Evolutionary conservation across 768 basidiomycete species (phyloP).

Genomic region (Leccinum fibrillosum): DNA sequence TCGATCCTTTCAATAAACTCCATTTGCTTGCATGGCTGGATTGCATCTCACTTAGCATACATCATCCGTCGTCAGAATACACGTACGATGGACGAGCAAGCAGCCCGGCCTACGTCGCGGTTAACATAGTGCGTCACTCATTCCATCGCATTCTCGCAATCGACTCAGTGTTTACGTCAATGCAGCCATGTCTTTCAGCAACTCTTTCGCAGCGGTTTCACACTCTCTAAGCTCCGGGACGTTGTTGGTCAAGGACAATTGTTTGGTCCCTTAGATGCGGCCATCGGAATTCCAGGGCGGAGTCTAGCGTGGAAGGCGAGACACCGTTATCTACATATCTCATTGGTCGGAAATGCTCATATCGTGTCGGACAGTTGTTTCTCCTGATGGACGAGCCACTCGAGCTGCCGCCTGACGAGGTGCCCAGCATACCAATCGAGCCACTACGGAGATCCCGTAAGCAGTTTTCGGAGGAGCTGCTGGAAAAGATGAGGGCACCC

Average conservation of each 20-base stretch:
- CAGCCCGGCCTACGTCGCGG: conserved; percentile 21
- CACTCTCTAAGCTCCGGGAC: conserved; percentile 66
- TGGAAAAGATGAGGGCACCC: conserved; percentile 76
- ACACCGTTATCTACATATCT: conserved; percentile 5
- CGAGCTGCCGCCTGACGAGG: conserved; percentile 42
- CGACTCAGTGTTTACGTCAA: conserved; percentile 4
- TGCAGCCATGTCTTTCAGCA: conserved; percentile 40
- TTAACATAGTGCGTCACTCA: conserved; percentile 24
- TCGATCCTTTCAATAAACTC: neutral
- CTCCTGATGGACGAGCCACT: conserved; percentile 65
- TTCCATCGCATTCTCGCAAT: neutral
- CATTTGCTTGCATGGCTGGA: neutral
- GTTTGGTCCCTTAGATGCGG: conserved; percentile 40
- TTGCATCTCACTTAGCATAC: neutral
- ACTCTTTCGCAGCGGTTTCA: conserved; percentile 50
- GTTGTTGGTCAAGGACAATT: conserved; percentile 59
- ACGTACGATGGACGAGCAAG: conserved; percentile 24
- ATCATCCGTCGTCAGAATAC: neutral
- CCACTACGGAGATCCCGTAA: conserved; percentile 48
- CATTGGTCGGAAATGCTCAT: conserved; percentile 18
- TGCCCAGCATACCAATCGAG: conserved; percentile 36
- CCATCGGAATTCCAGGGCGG: conserved; percentile 60
- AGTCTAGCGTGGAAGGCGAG: conserved; percentile 82
- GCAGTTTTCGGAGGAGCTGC: conserved; percentile 54
- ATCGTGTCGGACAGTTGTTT: conserved; percentile 52